Conservation (phyloP, 176 grass and related monocot species). For the Rhynchospora pubera region DNA sequence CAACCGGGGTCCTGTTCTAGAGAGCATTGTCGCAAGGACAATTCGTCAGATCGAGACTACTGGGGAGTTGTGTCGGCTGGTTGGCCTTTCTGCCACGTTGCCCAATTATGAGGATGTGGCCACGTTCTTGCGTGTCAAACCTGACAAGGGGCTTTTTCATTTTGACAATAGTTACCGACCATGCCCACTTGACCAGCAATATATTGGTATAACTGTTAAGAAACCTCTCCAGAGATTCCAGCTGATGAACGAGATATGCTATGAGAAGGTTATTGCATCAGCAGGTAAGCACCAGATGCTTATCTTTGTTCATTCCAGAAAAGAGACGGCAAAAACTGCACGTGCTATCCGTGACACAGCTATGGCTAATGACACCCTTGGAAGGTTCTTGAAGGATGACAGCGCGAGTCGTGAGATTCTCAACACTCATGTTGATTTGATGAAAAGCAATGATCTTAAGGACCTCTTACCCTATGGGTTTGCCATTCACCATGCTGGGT, state of each 20-base stretch:
- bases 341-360: conserved; percentile 81
- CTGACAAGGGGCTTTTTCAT: conserved; percentile 57
- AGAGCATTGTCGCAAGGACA: conserved; percentile 95
- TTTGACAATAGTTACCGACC: conserved; percentile 96
- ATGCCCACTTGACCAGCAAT: conserved; percentile 89
- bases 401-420: conserved; percentile 93
- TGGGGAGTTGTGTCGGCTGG: conserved; percentile 73
- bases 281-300: conserved; percentile 95
- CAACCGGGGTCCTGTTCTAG: conserved; percentile 90
- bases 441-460: conserved; percentile 88
- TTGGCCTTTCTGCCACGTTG: conserved; percentile 84
- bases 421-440: conserved; percentile 66
- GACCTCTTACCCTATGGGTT: conserved; percentile 90
- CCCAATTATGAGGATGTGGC: conserved; percentile 90
- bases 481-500: conserved; percentile 95
- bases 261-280: conserved; percentile 81
- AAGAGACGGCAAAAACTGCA: conserved; percentile 87
- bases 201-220: conserved; percentile 92
- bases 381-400: conserved; percentile 79
- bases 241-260: conserved; percentile 96
- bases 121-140: conserved; percentile 61
- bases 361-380: conserved; percentile 70
- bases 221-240: conserved; percentile 93
- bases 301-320: conserved; percentile 99
- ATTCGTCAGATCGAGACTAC: conserved; percentile 90